Evolutionary conservation across 2,329 filamentous ascomycete species (phyloP).

Genomic region (Fusarium agapanthi): DNA sequence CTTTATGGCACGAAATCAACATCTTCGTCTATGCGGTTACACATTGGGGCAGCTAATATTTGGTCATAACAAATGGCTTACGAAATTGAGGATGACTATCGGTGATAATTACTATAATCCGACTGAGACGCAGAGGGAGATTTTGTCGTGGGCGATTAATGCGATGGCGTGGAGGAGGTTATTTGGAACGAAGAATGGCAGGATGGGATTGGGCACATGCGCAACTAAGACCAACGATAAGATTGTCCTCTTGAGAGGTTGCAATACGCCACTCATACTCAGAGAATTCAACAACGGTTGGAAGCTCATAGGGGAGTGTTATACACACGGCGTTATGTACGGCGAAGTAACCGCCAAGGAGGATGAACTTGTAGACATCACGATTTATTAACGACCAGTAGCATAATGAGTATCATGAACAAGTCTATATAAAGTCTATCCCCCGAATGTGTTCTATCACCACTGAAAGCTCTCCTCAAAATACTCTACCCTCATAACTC

Average conservation of each 20-base stretch:
- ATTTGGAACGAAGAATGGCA: not conserved
- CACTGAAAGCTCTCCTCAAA: conserved; percentile 57
- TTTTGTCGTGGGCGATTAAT: conserved; percentile 1
- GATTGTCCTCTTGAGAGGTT: not conserved
- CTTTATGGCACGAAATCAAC: not conserved
- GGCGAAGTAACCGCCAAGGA: not conserved
- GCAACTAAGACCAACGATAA: not conserved
- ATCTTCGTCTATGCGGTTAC: not conserved
- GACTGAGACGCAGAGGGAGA: not conserved
- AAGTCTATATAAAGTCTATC: not conserved
- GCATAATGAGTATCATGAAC: not conserved
- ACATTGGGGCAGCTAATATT: not conserved
- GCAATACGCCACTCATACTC: not conserved
- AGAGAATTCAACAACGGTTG: accelerated
- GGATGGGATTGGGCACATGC: not conserved
- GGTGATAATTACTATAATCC: not conserved
- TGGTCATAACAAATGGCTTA: not conserved
- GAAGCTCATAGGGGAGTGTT: conserved; percentile 1
- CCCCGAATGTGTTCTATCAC: conserved; percentile 35
- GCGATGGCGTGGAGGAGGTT: not conserved
- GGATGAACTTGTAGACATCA: not conserved
- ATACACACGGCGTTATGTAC: conserved; percentile 1
- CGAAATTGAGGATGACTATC: too few relatives aligned
- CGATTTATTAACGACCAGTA: not conserved
- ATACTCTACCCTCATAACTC: conserved; percentile 47